phyloP scores from a whole-genome alignment of 345 rosid species.

The Balakata baccata region DNA sequence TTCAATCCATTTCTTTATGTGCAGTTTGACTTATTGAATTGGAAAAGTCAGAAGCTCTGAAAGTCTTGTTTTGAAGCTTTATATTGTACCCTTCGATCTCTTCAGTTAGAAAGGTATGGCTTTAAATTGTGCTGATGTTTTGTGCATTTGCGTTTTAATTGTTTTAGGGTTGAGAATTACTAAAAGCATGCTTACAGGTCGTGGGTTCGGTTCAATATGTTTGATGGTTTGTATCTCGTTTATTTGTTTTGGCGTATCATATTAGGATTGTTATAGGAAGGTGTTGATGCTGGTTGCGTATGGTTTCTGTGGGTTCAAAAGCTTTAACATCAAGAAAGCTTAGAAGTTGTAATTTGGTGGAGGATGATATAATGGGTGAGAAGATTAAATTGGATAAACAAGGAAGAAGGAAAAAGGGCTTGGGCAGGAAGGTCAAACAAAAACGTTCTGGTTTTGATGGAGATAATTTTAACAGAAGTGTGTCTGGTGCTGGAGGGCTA shows the following conservation, averaged over 20 bases:
- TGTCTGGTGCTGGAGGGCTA: conserved; percentile 32
- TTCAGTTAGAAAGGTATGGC: not conserved
- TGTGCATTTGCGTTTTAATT: too few relatives aligned
- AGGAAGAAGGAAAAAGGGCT: conserved; percentile 37
- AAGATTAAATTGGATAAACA: conserved; percentile 42
- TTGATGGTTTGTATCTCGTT: too few relatives aligned
- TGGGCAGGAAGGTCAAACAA: conserved; percentile 49
- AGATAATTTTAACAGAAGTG: conserved; percentile 36
- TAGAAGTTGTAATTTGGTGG: conserved; percentile 19
- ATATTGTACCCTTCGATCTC: not conserved
- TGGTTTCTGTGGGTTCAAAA: conserved; percentile 61
- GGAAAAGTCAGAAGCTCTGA: too few relatives aligned
- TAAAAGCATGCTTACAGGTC: too few relatives aligned
- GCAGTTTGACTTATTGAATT: too few relatives aligned
- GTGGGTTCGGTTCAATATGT: too few relatives aligned
- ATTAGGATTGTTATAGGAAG: not conserved
- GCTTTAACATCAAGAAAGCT: conserved; percentile 41
- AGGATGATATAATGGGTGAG: conserved; percentile 48
- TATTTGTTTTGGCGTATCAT: not conserved
- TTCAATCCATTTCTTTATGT: too few relatives aligned
- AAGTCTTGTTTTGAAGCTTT: not conserved
- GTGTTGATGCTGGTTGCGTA: conserved; percentile 8
- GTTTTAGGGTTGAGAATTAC: too few relatives aligned
- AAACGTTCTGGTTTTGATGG: conserved; percentile 46
- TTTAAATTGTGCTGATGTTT: not conserved